Evolutionary conservation across 2,329 filamentous ascomycete species (phyloP).

Genomic region (Neofusicoccum umdonicola): DNA sequence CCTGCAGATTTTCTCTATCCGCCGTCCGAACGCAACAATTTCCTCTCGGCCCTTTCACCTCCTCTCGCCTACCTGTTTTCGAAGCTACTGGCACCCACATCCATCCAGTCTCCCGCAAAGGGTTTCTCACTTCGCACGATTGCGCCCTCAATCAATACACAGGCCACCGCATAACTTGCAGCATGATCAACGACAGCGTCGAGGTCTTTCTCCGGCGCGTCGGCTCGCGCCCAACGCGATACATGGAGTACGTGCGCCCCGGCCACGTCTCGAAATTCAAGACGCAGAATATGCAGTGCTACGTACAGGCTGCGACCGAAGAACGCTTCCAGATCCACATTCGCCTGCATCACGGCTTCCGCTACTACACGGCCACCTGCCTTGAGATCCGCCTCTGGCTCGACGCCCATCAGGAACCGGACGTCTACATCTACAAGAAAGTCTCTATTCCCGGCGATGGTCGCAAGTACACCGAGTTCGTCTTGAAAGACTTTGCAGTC

Average conservation of each 20-base stretch:
- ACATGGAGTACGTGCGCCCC: background rate
- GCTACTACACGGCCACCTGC: slow-evolving; percentile 3
- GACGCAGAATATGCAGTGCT: background rate
- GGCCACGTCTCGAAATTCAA: background rate
- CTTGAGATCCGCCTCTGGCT: slow-evolving; percentile 9
- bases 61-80: background rate
- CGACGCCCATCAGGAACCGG: slow-evolving; percentile 7
- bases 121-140: background rate
- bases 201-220: slow-evolving; percentile 8
- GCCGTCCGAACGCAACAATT: too few relatives aligned
- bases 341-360: background rate
- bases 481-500: background rate
- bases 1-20: background rate
- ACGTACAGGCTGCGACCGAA: background rate
- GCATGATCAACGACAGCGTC: slow-evolving; percentile 6
- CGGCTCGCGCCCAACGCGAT: background rate
- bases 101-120: background rate
- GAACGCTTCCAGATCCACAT: slow-evolving; percentile 3
- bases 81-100: background rate
- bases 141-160: too few relatives aligned
- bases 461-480: background rate
- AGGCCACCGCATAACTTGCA: background rate
- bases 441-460: background rate
- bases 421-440: slow-evolving; percentile 3
- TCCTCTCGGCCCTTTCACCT: background rate